Base-by-base conservation (phyloP, 768 basidiomycete species). In the Mycena latifolia region DNA sequence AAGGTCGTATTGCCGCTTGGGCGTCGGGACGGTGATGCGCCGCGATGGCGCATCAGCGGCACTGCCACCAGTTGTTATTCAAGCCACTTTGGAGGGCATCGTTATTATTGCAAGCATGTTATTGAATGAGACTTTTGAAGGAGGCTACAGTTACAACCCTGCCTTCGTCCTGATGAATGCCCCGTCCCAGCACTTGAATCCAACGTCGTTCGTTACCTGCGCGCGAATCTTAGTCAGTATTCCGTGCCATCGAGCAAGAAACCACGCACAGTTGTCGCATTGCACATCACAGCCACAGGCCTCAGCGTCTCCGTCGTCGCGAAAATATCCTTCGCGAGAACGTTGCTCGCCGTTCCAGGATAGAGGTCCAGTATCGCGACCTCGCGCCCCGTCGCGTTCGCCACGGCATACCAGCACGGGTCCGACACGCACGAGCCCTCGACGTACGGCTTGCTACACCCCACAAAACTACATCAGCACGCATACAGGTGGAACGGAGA, bases 381-480 rank as follows among this genome's bases (percentile, higher is more conserved):
- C 74, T 90, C 88, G 66, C 84, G 86, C 29, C 88, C 86, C 1
- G 87, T 88, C 11, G 87, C 86, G 24, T 82, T 81, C 3, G 78
- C 65, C 0, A 89, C 86, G 50, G 71, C 77, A 72, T 89, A 87
- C 87, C 88, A 89, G 76, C 87, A 89, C 6, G 87, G 88, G 70
- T 89, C 85, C 25, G 74, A 79, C 24, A 90, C 76, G 67, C 89
- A 90, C 1, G 84, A 84, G 15, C 88, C 88, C 74, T 89, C 88
- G 39, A 87, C 82, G 66, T 78, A 88, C 3, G 84, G 82, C 12
- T 75, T 78, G 59, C 81, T 80, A 57, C 24, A 48, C 17, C n/a
- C n/a, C n/a, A n/a, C n/a, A n/a, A n/a, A 14, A 14, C 14, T 35
- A 14, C 33, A 35, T 35, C 6, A 35, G 6, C 33, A 35, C 8